Evolutionary conservation across 2,329 filamentous ascomycete species (phyloP).

Genomic region (Zymoseptoria crescenta): DNA sequence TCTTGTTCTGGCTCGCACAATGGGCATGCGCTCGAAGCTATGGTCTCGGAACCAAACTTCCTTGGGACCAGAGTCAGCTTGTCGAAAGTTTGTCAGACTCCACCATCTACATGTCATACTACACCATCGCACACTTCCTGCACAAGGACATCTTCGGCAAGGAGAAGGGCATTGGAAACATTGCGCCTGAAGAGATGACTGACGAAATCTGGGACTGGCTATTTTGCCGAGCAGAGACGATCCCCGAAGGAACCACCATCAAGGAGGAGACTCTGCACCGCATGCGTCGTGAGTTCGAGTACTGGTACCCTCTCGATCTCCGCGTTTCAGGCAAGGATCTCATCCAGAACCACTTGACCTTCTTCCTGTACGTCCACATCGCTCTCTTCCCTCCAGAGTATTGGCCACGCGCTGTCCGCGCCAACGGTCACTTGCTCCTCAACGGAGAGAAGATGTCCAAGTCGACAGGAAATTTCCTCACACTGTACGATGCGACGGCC

Average conservation of each 20-base stretch:
- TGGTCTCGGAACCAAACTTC: slow-evolving; percentile 85
- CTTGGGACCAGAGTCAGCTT: slow-evolving; percentile 84
- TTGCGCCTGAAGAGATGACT: slow-evolving; percentile 78
- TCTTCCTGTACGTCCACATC: slow-evolving; percentile 89
- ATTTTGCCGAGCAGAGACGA: slow-evolving; percentile 68
- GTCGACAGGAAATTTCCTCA: slow-evolving; percentile 95
- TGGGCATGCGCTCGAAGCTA: slow-evolving; percentile 93
- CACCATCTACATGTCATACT: slow-evolving; percentile 85
- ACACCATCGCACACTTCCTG: slow-evolving; percentile 50
- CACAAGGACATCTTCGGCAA: slow-evolving; percentile 76
- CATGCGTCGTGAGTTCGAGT: slow-evolving; percentile 88
- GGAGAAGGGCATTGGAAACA: slow-evolving; percentile 57
- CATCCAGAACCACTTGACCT: slow-evolving; percentile 90
- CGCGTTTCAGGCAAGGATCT: slow-evolving; percentile 86
- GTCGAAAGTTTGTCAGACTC: slow-evolving; percentile 90
- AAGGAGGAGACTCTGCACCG: slow-evolving; percentile 63
- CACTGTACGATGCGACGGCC: slow-evolving; percentile 70
- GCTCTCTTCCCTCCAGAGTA: slow-evolving; percentile 82
- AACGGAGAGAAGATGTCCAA: slow-evolving; percentile 99
- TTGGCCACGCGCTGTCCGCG: slow-evolving; percentile 79
- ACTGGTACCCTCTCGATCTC: slow-evolving; percentile 92
- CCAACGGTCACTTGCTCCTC: slow-evolving; percentile 86
- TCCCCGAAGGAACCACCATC: slow-evolving; percentile 57
- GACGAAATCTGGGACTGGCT: slow-evolving; percentile 97
- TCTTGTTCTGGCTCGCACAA: slow-evolving; percentile 85